Conservation (phyloP, 129 eudicot species). For the Kitagawia praeruptora region DNA sequence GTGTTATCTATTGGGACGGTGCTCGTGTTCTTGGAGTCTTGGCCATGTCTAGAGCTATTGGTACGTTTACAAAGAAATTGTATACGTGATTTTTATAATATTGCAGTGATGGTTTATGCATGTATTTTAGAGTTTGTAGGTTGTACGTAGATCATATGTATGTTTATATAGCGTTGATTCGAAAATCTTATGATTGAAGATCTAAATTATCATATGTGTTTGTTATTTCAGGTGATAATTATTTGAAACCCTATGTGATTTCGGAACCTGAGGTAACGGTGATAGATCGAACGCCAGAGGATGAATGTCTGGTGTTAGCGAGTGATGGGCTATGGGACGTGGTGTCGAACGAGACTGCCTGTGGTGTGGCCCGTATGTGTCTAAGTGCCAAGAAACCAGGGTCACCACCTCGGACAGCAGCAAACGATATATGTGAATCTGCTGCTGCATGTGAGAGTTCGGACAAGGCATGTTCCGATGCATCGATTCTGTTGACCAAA, state of each 20-base stretch:
- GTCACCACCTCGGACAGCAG: conserved; percentile 56
- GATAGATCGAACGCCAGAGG: conserved; percentile 62
- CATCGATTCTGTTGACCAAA: conserved; percentile 81
- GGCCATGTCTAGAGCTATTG: conserved; percentile 99
- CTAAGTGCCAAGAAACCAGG: conserved; percentile 35
- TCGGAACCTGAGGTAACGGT: conserved; percentile 95
- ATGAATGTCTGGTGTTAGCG: conserved; percentile 75
- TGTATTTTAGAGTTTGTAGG: no score
- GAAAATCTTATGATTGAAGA: background rate
- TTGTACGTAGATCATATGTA: no score
- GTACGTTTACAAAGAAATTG: conserved; percentile 13
- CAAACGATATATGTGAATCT: conserved; percentile 22
- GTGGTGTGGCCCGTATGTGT: conserved; percentile 89
- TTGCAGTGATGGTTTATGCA: no score
- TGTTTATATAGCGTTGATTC: no score
- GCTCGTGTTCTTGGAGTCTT: conserved; percentile 88
- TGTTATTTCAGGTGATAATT: conserved; percentile 50
- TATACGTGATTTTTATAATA: no score
- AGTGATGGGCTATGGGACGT: conserved; percentile 98
- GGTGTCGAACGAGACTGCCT: conserved; percentile 82
- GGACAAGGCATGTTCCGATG: conserved; percentile 87
- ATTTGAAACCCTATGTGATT: conserved; percentile 84
- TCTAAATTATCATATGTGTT: background rate
- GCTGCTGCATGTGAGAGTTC: conserved; percentile 57
- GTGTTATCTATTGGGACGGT: conserved; percentile 96